These are phyloP conservation scores for Diaporthe batatas DNA, from an alignment of 2,329 filamentous ascomycete genomes.

Conservation along the genomic window DNA sequence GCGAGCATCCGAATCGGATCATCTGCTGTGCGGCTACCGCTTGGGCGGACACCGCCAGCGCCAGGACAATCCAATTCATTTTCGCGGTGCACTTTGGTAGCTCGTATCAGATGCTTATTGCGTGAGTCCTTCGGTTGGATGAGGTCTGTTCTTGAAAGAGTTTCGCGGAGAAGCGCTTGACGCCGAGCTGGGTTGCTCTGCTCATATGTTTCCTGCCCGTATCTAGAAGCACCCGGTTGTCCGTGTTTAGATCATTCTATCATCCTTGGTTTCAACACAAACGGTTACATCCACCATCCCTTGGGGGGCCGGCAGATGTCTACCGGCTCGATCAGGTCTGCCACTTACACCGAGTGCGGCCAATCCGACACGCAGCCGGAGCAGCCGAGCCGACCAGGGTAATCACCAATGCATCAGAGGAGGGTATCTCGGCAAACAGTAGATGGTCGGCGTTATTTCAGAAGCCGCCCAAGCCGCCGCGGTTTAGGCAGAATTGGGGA, in stretches of 20 bases:
- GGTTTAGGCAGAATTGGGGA: conserved; percentile 23
- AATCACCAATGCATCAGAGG: background rate
- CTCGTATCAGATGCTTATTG: background rate
- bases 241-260: background rate
- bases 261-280: background rate
- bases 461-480: background rate
- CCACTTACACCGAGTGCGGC: too few relatives aligned
- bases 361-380: background rate
- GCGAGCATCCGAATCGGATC: conserved; percentile 43
- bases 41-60: background rate
- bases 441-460: background rate
- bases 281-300: background rate
- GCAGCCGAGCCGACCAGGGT: background rate
- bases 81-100: background rate
- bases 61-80: background rate
- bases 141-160: conserved; percentile 11
- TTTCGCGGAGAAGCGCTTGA: conserved; percentile 46
- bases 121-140: conserved; percentile 53
- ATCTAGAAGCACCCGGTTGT: too few relatives aligned
- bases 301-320: conserved; percentile 1
- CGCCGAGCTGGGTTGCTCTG: conserved; percentile 5
- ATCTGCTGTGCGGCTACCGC: conserved; percentile 10
- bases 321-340: background rate
- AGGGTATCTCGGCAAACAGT: background rate
- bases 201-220: background rate